Conservation (phyloP, 2,329 filamentous ascomycete species). For the Aureobasidium musti region DNA sequence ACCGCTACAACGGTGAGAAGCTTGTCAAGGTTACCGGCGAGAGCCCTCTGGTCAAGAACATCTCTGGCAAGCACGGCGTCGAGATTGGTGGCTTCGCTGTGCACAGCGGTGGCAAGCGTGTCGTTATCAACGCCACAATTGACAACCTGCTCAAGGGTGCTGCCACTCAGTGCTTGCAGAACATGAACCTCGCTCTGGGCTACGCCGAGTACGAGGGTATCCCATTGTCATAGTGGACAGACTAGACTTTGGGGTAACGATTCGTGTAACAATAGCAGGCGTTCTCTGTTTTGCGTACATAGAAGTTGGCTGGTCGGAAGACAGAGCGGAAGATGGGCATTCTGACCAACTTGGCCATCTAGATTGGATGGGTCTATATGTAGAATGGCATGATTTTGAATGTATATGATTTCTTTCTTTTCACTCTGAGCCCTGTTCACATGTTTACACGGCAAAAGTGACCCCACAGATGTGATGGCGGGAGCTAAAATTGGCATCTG, state of each 20-base stretch:
- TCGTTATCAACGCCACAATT: conserved; percentile 91
- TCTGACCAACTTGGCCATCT: not conserved
- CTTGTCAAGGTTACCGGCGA: conserved; percentile 91
- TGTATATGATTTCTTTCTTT: conserved; percentile 13
- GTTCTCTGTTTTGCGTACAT: conserved; percentile 22
- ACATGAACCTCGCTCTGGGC: conserved; percentile 90
- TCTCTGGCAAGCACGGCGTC: conserved; percentile 80
- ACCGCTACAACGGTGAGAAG: conserved; percentile 93
- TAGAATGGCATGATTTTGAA: conserved; percentile 20
- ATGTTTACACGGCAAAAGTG: not conserved
- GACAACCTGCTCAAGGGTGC: conserved; percentile 94
- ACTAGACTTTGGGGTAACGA: not conserved
- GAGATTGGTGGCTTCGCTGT: conserved; percentile 97
- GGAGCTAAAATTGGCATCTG: conserved; percentile 19
- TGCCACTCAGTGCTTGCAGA: conserved; percentile 89
- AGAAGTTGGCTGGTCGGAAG: conserved; percentile 4
- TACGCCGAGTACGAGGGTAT: conserved; percentile 90
- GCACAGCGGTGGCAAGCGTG: conserved; percentile 81
- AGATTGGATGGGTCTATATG: not conserved
- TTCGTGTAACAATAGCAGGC: conserved; percentile 26
- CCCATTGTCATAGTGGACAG: conserved; percentile 54
- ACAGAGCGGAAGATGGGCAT: not conserved
- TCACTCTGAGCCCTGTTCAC: not conserved
- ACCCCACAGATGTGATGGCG: not conserved
- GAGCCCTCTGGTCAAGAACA: conserved; percentile 79